Conservation (phyloP, 139 green algal genomes). For the Chloropicon primus region DNA sequence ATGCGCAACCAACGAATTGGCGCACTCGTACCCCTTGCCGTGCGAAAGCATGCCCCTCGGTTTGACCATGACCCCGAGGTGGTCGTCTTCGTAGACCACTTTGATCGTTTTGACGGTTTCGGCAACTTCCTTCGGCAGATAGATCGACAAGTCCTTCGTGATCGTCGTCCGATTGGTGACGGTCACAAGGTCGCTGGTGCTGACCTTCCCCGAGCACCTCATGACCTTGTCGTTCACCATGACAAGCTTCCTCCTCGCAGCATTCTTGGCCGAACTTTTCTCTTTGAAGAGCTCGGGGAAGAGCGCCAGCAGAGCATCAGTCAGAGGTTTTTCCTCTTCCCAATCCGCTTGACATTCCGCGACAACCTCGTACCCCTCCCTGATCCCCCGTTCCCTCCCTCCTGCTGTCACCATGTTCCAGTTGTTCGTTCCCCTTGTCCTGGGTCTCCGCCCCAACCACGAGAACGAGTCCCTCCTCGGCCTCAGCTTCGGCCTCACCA, state of each 20-base stretch:
- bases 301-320: not conserved
- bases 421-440: too few species aligned
- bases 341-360: too few species aligned
- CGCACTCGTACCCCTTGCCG: not conserved
- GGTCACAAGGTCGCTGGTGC: not conserved
- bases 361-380: too few species aligned
- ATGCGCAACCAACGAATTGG: not conserved
- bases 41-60: slow-evolving; percentile 7
- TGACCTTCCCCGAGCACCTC: not conserved
- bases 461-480: too few species aligned
- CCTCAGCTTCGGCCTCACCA: too few species aligned
- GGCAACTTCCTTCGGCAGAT: not conserved
- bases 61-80: slow-evolving; percentile 31
- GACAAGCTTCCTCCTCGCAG: not conserved
- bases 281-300: not conserved
- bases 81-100: slow-evolving; percentile 29
- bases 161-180: not conserved
- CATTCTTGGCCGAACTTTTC: not conserved
- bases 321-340: not conserved
- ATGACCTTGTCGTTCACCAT: not conserved
- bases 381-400: too few species aligned
- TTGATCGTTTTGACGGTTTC: not conserved
- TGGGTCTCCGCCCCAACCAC: too few species aligned
- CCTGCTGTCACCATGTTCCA: too few species aligned
- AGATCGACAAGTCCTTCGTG: not conserved